Evolutionary conservation across 176 grass and related monocot species (phyloP).

Genomic region (Lolium perenne): DNA sequence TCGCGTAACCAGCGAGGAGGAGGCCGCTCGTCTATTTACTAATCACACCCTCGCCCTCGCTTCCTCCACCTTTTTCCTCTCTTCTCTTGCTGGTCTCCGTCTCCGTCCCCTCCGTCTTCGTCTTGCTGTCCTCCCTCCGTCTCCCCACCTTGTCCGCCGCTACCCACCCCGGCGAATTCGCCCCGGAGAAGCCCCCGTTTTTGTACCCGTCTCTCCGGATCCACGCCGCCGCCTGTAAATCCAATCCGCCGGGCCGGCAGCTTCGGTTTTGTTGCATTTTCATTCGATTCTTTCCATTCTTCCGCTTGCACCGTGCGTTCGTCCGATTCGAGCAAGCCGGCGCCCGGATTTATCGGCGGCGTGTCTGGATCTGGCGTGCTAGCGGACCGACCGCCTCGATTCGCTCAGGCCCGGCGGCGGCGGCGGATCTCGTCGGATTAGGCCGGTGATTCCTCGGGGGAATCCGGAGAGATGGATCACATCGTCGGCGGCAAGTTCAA

Average conservation of each 20-base stretch:
- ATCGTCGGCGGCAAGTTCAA: slow-evolving; percentile 76
- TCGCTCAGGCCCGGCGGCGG: background rate
- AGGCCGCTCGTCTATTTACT: slow-evolving; percentile 12
- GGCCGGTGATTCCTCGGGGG: too few species aligned
- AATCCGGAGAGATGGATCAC: slow-evolving; percentile 55
- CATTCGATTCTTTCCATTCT: background rate
- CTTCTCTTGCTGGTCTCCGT: slow-evolving; percentile 32
- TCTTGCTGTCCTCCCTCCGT: background rate
- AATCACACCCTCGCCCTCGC: slow-evolving; percentile 22
- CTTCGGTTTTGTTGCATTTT: slow-evolving; percentile 32
- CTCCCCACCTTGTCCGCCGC: background rate
- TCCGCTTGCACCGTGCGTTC: background rate
- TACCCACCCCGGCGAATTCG: slow-evolving; percentile 29
- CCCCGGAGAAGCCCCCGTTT: slow-evolving; percentile 32
- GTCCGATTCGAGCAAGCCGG: slow-evolving; percentile 31
- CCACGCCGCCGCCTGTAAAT: background rate
- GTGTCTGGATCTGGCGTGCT: slow-evolving; percentile 46
- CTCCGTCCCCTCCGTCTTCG: background rate
- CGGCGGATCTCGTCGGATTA: slow-evolving; percentile 46
- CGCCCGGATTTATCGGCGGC: slow-evolving; percentile 38
- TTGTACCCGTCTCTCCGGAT: slow-evolving; percentile 39
- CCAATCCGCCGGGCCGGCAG: background rate
- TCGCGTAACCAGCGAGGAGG: background rate
- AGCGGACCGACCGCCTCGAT: background rate
- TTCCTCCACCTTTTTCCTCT: background rate